These are phyloP conservation scores for Colletotrichum sp. DNA, from an alignment of 2,329 filamentous ascomycete genomes.

Conservation along the genomic window DNA sequence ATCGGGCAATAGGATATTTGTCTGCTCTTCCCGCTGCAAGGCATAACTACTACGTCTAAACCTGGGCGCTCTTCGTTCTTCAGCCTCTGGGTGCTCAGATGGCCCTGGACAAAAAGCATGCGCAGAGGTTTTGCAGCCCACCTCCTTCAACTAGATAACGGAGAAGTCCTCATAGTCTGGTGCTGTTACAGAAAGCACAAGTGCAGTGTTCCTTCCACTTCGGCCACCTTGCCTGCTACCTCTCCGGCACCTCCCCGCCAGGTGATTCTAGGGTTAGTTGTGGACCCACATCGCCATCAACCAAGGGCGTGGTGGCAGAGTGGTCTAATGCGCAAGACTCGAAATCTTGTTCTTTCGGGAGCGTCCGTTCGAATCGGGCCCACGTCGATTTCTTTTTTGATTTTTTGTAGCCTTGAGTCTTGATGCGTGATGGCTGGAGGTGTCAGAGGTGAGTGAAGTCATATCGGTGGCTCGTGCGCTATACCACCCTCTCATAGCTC, in stretches of 20 bases:
- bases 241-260: not conserved
- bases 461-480: not conserved
- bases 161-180: no score
- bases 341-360: slow-evolving; percentile 31
- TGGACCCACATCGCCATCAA: not conserved
- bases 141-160: no score
- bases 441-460: not conserved
- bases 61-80: no score
- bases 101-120: no score
- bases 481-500: rapidly evolving
- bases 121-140: no score
- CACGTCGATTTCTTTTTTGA: slow-evolving; percentile 19
- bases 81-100: no score
- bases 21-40: not conserved
- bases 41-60: no score
- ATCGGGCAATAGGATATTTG: rapidly evolving
- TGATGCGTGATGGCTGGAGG: rapidly evolving
- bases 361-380: slow-evolving; percentile 32
- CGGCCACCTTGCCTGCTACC: not conserved
- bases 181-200: not conserved
- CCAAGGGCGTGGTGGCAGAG: slow-evolving; percentile 21
- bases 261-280: not conserved
- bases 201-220: not conserved
- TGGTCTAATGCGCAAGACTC: slow-evolving; percentile 27
- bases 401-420: not conserved